Evolutionary conservation across 495 filamentous ascomycete genomes (phyloP), one percentile per base, ranked within the genome.

Genomic region (Durotheca rogersii): DNA sequence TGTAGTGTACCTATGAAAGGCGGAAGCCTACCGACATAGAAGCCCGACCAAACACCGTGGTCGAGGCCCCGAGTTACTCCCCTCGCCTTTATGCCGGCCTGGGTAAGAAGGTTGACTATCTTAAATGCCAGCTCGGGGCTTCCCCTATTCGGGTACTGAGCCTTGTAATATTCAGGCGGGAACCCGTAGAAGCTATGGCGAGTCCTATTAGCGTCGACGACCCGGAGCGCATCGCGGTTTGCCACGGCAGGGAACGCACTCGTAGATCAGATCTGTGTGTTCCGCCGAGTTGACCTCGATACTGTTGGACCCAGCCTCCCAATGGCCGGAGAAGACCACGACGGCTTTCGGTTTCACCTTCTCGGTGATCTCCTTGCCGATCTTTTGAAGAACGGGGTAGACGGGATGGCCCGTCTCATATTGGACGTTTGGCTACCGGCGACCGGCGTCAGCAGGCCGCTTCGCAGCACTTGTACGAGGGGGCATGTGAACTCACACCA

Each of bases 291-390:
- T 93, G 54, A 93, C 81, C 59, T 87, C 72, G 44, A 94, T 78
- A 2, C 68, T 74, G 57, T 79, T 69, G 23, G 63, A 63, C 1
- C 70, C 71, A 16, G 74, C 79, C 67, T 91, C 84, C 90, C 90
- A 94, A 69, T 95, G 88, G 17, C 88, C 89, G 7, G 87, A 91
- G 66, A 95, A 89, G 9, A 95, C 88, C 7, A 95, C 85, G 10
- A 93, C 76, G 11, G 89, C 90, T 45, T 81, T 83, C 14, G 88
- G 88, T 61, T 87, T 86, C 23, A 92, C 82, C 59, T 84, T 85
- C 19, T 81, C 74, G 0, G 88, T 91, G 60, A 95, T 94, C 59
- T 94, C 89, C 6, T 66, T 73, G 19, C 90, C 89, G 39, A 93
- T 82, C 10, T 68, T 53, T 33, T 81, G 77, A 5, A 95, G 77